Percentiles rank a stretch among this genome's conserved stretches.
Evolutionary conservation across 176 grass and related monocot genomes (phyloP).

Genomic region (Bolboschoenus planiculmis): DNA sequence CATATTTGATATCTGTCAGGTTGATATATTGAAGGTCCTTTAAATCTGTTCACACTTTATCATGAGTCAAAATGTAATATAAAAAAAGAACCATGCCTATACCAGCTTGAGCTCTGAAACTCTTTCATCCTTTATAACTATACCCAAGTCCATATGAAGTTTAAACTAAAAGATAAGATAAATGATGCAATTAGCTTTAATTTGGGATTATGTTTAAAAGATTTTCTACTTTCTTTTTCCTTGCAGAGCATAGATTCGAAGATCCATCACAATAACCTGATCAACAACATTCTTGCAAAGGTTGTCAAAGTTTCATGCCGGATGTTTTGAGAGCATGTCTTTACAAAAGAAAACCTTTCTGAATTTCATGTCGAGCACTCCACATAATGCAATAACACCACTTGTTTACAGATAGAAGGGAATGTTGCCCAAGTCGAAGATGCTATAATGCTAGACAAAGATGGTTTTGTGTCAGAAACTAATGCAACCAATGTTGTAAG

Average conservation of each 20-base stretch:
- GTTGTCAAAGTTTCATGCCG: conserved; percentile 23
- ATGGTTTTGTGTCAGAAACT: conserved; percentile 99
- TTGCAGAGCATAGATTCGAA: conserved; percentile 92
- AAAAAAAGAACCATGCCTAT: background rate
- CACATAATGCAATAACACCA: background rate
- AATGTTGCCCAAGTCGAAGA: conserved; percentile 78
- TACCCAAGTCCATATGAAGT: background rate
- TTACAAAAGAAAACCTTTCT: background rate
- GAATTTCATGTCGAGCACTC: background rate
- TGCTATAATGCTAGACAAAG: conserved; percentile 95
- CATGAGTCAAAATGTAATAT: background rate
- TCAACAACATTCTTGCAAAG: conserved; percentile 99
- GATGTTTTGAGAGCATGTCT: background rate
- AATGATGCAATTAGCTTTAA: background rate
- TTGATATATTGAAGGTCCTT: background rate
- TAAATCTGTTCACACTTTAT: background rate
- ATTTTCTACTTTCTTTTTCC: conserved; percentile 15
- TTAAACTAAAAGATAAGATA: background rate
- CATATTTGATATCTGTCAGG: background rate
- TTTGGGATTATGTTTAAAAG: background rate
- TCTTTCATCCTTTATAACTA: background rate
- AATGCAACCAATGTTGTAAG: conserved; percentile 98
- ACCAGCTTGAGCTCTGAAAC: background rate
- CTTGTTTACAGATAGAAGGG: conserved; percentile 72
- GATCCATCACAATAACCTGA: conserved; percentile 99